Conservation (phyloP, 768 basidiomycete genomes). For the Lactarius pseudohatsudake region DNA sequence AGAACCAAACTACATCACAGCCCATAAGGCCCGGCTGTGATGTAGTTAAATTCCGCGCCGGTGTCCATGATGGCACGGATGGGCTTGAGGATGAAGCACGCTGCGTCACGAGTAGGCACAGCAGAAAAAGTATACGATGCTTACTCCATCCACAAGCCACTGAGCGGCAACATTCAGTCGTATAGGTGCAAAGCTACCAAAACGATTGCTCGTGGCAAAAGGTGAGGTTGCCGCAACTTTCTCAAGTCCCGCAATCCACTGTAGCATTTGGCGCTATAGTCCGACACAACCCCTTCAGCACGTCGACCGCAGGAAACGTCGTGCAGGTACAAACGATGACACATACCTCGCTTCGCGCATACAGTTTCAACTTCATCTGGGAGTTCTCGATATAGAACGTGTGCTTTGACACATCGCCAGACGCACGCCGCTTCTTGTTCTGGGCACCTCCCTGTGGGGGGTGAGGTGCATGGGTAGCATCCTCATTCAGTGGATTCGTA, state of each 20-base stretch:
- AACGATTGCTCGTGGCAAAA: slow-evolving; percentile 80
- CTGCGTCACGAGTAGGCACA: no score
- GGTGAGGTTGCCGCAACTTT: slow-evolving; percentile 72
- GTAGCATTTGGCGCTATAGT: slow-evolving; percentile 86
- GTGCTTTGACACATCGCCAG: slow-evolving; percentile 79
- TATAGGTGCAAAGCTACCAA: slow-evolving; percentile 92
- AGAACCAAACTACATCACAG: no score
- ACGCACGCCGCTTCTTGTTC: slow-evolving; percentile 46
- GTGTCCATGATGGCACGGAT: no score
- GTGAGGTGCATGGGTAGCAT: slow-evolving; percentile 32
- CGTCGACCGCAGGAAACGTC: not conserved
- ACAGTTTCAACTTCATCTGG: slow-evolving; percentile 83
- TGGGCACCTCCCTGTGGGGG: slow-evolving; percentile 37
- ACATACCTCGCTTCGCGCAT: slow-evolving; percentile 80
- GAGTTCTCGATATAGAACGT: slow-evolving; percentile 93
- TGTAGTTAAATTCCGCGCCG: no score
- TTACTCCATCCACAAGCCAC: slow-evolving; percentile 96
- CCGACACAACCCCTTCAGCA: not conserved
- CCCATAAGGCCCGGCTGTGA: no score
- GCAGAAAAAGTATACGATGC: slow-evolving; percentile 33
- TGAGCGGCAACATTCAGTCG: slow-evolving; percentile 91
- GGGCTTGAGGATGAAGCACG: no score
- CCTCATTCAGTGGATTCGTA: slow-evolving; percentile 49
- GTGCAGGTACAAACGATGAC: not conserved
- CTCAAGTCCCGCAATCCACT: slow-evolving; percentile 93